Evolutionary conservation across 306 rosid genomes (phyloP).

Genomic region (Inga laurina): DNA sequence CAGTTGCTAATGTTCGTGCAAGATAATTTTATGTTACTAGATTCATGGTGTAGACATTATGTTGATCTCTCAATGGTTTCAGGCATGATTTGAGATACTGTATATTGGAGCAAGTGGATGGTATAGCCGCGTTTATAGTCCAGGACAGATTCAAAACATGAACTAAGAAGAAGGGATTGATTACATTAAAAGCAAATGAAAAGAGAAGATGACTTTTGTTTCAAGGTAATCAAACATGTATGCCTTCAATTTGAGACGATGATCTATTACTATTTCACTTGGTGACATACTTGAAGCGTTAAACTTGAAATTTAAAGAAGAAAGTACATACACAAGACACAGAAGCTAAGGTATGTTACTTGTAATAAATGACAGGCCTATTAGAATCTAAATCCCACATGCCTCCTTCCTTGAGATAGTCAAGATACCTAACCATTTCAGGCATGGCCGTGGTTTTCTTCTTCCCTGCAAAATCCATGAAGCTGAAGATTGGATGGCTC

Average conservation of each 20-base stretch:
- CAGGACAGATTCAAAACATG: too few relatives aligned
- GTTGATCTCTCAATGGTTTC: background rate
- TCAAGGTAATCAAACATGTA: background rate
- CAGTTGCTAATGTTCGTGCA: background rate
- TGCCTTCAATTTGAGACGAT: background rate
- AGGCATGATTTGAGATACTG: background rate
- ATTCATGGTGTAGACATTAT: background rate
- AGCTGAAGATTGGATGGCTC: conserved; percentile 52
- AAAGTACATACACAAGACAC: background rate
- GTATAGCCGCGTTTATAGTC: background rate
- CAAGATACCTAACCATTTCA: conserved; percentile 58
- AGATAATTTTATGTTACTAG: background rate
- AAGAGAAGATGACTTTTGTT: background rate
- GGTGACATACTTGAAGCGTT: background rate
- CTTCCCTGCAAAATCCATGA: conserved; percentile 46
- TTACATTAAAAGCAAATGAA: background rate
- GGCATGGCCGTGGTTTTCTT: conserved; percentile 65
- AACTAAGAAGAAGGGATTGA: background rate
- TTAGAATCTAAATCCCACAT: conserved; percentile 56
- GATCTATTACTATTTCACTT: background rate
- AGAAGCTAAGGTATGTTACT: conserved; percentile 21
- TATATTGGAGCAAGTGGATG: background rate
- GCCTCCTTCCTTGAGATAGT: conserved; percentile 75
- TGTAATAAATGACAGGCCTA: conserved; percentile 60
- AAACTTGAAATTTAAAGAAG: too few relatives aligned